A percentile compares a stretch with the other conserved stretches of the same genome.
These are phyloP conservation scores for Misopates orontium DNA, from an alignment of 257 asterid genomes.

Conservation along the genomic window DNA sequence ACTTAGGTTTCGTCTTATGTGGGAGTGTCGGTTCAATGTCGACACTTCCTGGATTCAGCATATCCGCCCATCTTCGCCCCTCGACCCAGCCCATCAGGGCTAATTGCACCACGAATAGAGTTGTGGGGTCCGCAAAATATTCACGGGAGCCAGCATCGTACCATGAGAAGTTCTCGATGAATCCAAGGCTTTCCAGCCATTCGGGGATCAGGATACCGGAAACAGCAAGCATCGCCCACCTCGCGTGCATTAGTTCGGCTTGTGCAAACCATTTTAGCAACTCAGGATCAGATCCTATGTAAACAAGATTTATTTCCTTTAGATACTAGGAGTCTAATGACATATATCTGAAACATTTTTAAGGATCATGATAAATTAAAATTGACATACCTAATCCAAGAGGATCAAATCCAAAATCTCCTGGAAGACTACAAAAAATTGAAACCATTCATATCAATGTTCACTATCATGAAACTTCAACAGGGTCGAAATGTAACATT, in stretches of 20 bases:
- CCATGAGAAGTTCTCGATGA: conserved; percentile 78
- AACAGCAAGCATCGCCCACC: conserved; percentile 92
- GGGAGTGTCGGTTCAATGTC: conserved; percentile 68
- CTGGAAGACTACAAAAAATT: conserved; percentile 62
- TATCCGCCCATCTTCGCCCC: conserved; percentile 91
- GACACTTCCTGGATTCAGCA: conserved; percentile 73
- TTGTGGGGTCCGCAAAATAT: conserved; percentile 67
- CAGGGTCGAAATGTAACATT: too few species aligned
- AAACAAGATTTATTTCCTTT: too few species aligned
- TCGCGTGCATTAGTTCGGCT: conserved; percentile 74
- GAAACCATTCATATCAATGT: conserved; percentile 10
- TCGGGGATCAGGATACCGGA: conserved; percentile 84
- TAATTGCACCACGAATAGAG: conserved; percentile 61
- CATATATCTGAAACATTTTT: not conserved
- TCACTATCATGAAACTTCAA: not conserved
- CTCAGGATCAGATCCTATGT: conserved; percentile 78
- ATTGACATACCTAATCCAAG: conserved; percentile 66
- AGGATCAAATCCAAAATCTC: conserved; percentile 90
- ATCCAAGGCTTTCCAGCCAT: conserved; percentile 72
- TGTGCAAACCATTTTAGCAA: conserved; percentile 82
- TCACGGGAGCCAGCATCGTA: conserved; percentile 70
- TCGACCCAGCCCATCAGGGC: conserved; percentile 88
- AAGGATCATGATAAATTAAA: not conserved
- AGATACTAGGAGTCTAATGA: not conserved
- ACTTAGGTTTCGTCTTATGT: conserved; percentile 55